Evolutionary conservation across 345 rosid genomes (phyloP), one percentile per base, ranked within the genome.

Genomic region (Eucalyptus erythrocorys): DNA sequence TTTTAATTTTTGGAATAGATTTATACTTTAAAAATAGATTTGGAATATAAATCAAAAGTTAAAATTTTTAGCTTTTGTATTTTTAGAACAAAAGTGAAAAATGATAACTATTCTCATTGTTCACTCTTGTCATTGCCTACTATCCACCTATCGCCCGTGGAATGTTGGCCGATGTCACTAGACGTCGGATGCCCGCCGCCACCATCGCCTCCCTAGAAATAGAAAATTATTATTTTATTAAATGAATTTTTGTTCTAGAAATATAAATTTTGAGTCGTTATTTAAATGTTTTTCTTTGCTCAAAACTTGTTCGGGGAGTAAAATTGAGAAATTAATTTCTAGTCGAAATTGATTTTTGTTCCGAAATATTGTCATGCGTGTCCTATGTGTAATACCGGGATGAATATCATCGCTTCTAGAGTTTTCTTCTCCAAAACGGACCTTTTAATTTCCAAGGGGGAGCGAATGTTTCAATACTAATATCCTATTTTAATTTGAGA

Each of bases 111-210:
- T 51, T 51, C 10, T 51, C 2, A 51, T 51, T 51, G 26, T 51
- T 7, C 26, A 51, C 57, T 7, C 0, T 51, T 0, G 4, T 51
- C 0, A 51, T 51, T 0, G 0, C 9, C 26, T 26, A 51, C 10
- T 2, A 0, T 5, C 2, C 26, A 51, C 57, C 10, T 51, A 51
- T 51, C 0, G 10, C 26, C 5, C 10, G 0, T 51, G 57, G 57
- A 26, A 51, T 51, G 57, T 0, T 51, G 10, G 57, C 2, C 2
- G 4, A 51, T 51, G 10, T 21, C 57, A 21, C 26, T 1, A 51
- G 57, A 51, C 0, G 1, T 51, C 1, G 4, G 10, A 7, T 0
- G 2, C 10, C 0, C 2, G 2, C 0, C 1, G 26, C 5, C 2
- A 2, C 10, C 1, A 1, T 0, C 0, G 4, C 57, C 26, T 51